phyloP scores from a whole-genome alignment of 176 grass and related monocot genomes.

The Carex kokanica region DNA sequence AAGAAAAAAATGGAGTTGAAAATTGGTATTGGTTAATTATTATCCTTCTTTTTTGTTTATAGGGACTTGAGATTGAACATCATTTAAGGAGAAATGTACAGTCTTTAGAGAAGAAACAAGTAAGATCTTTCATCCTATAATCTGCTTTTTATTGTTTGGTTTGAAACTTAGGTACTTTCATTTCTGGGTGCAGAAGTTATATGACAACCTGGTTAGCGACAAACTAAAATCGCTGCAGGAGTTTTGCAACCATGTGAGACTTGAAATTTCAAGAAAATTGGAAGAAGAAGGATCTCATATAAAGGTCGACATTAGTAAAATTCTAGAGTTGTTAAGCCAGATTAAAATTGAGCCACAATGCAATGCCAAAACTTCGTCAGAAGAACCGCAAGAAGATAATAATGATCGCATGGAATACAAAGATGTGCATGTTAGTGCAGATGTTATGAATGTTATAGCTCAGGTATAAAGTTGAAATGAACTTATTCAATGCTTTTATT shows the following conservation, averaged over 20 bases:
- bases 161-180: slow-evolving; percentile 21
- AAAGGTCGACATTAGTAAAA: slow-evolving; percentile 37
- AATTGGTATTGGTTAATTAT: slow-evolving; percentile 28
- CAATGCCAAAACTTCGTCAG: slow-evolving; percentile 21
- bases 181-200: slow-evolving; percentile 46
- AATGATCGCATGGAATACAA: slow-evolving; percentile 57
- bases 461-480: slow-evolving; percentile 39
- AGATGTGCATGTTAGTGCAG: slow-evolving; percentile 71
- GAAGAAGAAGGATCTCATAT: slow-evolving; percentile 65
- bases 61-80: slow-evolving; percentile 88
- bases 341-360: slow-evolving; percentile 34
- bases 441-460: slow-evolving; percentile 29
- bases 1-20: slow-evolving; percentile 20
- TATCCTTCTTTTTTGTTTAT: slow-evolving; percentile 25
- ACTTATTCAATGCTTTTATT: neutral
- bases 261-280: slow-evolving; percentile 70
- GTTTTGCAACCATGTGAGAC: slow-evolving; percentile 40
- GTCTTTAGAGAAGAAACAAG: slow-evolving; percentile 70
- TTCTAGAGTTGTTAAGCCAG: slow-evolving; percentile 56
- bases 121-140: slow-evolving; percentile 27
- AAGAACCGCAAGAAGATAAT: slow-evolving; percentile 40
- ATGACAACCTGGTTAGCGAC: slow-evolving; percentile 51
- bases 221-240: slow-evolving; percentile 43
- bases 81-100: slow-evolving; percentile 71
- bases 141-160: slow-evolving; percentile 17